A percentile compares a stretch with the other conserved stretches of the same genome.
phyloP scores from a whole-genome alignment of 2,329 filamentous ascomycete genomes.

The Zasmidium angulare region DNA sequence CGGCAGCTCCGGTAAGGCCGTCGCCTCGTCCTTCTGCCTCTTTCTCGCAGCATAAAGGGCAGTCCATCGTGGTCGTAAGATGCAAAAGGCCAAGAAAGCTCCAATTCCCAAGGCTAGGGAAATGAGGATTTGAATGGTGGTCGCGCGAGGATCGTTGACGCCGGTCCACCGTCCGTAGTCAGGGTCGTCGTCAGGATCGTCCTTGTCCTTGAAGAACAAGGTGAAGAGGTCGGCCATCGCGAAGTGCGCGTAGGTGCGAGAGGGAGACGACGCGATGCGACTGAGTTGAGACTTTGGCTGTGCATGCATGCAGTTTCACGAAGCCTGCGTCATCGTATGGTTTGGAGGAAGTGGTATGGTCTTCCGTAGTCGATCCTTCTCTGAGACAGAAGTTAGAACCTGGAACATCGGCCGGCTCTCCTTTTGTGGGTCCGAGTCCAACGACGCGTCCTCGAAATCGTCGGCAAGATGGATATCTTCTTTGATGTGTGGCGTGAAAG shows the following conservation, averaged over 20 bases:
- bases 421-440: not conserved
- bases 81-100: conserved; percentile 75
- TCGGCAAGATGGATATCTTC: not conserved
- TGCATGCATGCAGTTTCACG: not conserved
- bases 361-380: not conserved
- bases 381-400: too few species aligned
- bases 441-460: not conserved
- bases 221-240: conserved; percentile 10
- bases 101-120: conserved; percentile 68
- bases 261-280: not conserved
- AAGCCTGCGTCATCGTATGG: not conserved
- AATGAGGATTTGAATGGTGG: conserved; percentile 65
- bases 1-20: conserved; percentile 72
- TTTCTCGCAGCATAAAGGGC: conserved; percentile 86
- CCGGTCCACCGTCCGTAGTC: conserved; percentile 28
- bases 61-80: conserved; percentile 88
- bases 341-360: not conserved
- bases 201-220: not conserved
- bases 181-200: conserved; percentile 14
- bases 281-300: not conserved
- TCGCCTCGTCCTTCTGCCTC: conserved; percentile 66
- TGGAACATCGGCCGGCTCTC: not conserved
- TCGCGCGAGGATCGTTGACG: conserved; percentile 43
- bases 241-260: not conserved
- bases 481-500: not conserved